These are phyloP conservation scores for Thelephora aurantiotincta DNA, from an alignment of 768 basidiomycete species.

Conservation along the genomic window DNA sequence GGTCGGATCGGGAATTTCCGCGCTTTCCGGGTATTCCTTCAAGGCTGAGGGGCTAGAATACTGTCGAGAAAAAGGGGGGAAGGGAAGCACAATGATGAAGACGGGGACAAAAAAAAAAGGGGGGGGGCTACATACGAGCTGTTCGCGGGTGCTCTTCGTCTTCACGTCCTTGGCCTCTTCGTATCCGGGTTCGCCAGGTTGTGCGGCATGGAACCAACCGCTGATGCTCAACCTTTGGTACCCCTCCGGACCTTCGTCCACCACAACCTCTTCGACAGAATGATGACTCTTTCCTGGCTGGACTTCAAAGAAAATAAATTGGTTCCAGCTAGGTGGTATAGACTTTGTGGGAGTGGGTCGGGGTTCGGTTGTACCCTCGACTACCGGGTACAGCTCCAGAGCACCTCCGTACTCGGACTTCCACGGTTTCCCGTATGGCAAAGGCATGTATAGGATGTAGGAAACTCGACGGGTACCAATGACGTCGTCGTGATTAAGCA, in stretches of 20 bases:
- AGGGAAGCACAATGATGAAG: background rate
- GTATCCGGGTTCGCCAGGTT: slow-evolving; percentile 85
- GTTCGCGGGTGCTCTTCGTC: slow-evolving; percentile 75
- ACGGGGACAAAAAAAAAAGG: slow-evolving; percentile 3
- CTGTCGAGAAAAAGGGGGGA: background rate
- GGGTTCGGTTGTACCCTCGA: slow-evolving; percentile 57
- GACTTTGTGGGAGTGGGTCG: slow-evolving; percentile 45
- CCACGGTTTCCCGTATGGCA: slow-evolving; percentile 64
- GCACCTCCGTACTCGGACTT: slow-evolving; percentile 85
- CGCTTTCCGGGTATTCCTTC: slow-evolving; percentile 38
- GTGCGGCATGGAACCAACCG: slow-evolving; percentile 93
- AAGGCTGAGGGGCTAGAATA: slow-evolving; percentile 42
- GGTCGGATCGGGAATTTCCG: slow-evolving; percentile 28
- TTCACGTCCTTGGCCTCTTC: slow-evolving; percentile 29
- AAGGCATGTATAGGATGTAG: slow-evolving; percentile 94
- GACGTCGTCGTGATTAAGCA: slow-evolving; percentile 97
- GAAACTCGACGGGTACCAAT: slow-evolving; percentile 89
- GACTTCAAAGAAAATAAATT: slow-evolving; percentile 82
- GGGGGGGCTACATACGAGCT: slow-evolving; percentile 53
- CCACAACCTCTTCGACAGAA: slow-evolving; percentile 93
- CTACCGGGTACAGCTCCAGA: slow-evolving; percentile 80
- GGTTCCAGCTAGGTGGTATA: slow-evolving; percentile 78
- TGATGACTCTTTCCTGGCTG: slow-evolving; percentile 94
- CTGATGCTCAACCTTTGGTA: slow-evolving; percentile 75
- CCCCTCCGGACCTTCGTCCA: slow-evolving; percentile 52